Base-by-base conservation (phyloP, 2,329 filamentous ascomycete species). In the Pezicula carpinea region DNA sequence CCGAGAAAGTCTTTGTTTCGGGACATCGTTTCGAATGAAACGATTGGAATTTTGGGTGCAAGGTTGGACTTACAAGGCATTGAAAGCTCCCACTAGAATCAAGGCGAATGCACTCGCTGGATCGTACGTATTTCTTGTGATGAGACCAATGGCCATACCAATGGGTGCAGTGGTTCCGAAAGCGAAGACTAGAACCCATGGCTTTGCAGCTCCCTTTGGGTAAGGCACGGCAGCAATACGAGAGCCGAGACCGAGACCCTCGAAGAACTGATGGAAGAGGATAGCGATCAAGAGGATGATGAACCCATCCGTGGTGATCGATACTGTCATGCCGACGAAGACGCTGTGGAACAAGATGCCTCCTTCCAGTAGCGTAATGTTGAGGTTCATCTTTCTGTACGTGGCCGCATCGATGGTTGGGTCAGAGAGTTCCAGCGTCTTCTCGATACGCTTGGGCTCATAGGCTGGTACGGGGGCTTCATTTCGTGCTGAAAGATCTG, bases 61-160 rank as follows among this genome's bases (percentile, higher is more conserved):
- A 33, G 14, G 26, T 19, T 13, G 19, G 13, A 44, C 48, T 43
- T 41, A 46, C 44, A 93, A 83, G 34, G 88, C 87, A 58, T 93
- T 92, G 74, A 90, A 92, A 60, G 89, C 79, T n/a, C 88, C 88
- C 6, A 92, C 88, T 66, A 90, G 82, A 26, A 93, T 70, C 39
- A 93, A 67, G 1, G 88, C 88, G 1, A 81, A 78, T 63, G 87
- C 77, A 59, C 84, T 87, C 56, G 78, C 74, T 1, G 88, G 87
- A 53, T 89, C 86, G 66, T 92, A 93, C 53, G 91, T 70, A 33
- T 79, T 80, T 64, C 90, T 86, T 14, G 90, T 75, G 5, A 84
- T 69, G 15, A 93, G 72, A 0, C 88, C 88, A 43, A 93, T 85
- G 3, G 87, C 87, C 62, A 92, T 87, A 8, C 88, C 88, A 15